phyloP scores from a whole-genome alignment of 2,329 filamentous ascomycete species.

The Bipolaris oryzae region DNA sequence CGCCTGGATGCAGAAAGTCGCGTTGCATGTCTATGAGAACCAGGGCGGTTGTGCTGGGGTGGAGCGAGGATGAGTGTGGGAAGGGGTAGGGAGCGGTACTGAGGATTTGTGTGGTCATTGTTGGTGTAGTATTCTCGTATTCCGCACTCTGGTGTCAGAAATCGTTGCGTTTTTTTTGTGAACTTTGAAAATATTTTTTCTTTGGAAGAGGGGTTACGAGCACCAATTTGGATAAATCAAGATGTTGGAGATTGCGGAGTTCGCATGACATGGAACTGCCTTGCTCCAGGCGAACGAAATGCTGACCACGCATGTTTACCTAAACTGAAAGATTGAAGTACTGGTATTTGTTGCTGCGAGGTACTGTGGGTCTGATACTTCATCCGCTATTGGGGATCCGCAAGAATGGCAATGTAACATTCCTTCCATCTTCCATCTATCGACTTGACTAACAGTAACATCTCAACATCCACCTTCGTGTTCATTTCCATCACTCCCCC shows the following conservation, averaged over 20 bases:
- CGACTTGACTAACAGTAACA: not conserved
- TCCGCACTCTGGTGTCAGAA: too few relatives aligned
- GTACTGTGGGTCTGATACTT: not conserved
- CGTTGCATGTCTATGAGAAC: slow-evolving; percentile 63
- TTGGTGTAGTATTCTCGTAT: too few relatives aligned
- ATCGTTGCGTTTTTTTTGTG: too few relatives aligned
- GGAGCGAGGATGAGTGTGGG: slow-evolving; percentile 50
- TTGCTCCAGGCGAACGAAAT: not conserved
- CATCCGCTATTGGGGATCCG: not conserved
- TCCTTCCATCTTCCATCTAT: not conserved
- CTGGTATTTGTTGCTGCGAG: not conserved
- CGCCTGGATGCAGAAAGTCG: slow-evolving; percentile 57
- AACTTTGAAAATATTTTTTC: too few relatives aligned
- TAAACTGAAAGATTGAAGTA: not conserved
- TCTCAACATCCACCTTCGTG: not conserved
- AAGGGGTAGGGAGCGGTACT: slow-evolving; percentile 47
- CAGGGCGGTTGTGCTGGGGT: slow-evolving; percentile 55
- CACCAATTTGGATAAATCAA: not conserved
- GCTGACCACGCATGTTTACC: not conserved
- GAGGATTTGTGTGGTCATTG: slow-evolving; percentile 30
- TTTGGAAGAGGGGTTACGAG: not conserved
- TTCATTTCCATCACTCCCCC: not conserved
- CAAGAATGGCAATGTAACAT: not conserved
- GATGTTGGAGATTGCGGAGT: not conserved
- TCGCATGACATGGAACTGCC: not conserved